phyloP scores from a whole-genome alignment of 1,284 basidiomycete species.

The Ceratobasidium sp. region DNA sequence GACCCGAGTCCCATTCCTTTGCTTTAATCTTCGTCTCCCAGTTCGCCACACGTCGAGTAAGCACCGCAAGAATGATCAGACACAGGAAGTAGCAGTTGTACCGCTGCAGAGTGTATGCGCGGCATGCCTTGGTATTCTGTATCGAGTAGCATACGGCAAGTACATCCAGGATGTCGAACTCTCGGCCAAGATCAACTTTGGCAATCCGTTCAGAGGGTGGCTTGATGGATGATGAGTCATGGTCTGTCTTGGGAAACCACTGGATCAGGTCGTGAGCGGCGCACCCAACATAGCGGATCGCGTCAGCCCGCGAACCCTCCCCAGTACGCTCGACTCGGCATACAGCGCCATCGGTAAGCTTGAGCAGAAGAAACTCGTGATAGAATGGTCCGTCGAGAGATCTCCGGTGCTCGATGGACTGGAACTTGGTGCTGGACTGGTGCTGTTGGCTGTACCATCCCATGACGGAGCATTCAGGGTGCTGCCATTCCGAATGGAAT shows the following conservation, averaged over 20 bases:
- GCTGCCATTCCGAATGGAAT: constrained; percentile 16
- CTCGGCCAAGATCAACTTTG: neutral
- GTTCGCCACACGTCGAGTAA: neutral
- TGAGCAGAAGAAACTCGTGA: constrained; percentile 6
- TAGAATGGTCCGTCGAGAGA: neutral
- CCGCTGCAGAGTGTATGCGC: too few relatives aligned
- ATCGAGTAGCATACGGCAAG: constrained; percentile 17
- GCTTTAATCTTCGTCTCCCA: neutral
- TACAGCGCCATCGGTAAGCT: neutral
- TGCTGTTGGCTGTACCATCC: neutral
- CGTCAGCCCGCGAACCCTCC: constrained; percentile 1
- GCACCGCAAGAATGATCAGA: neutral
- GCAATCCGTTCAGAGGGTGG: neutral
- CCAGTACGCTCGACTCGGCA: constrained; percentile 19
- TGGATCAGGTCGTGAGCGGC: neutral
- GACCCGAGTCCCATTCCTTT: neutral
- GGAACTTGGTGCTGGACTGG: neutral
- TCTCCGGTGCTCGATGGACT: neutral
- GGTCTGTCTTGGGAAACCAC: neutral
- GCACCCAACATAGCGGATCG: neutral
- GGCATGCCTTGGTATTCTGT: neutral
- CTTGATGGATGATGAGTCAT: neutral
- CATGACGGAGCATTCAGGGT: neutral
- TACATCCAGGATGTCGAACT: constrained; percentile 10
- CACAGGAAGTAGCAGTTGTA: constrained; percentile 1